Conservation (phyloP, 2,329 filamentous ascomycete species). For the Talaromyces marneffei region DNA sequence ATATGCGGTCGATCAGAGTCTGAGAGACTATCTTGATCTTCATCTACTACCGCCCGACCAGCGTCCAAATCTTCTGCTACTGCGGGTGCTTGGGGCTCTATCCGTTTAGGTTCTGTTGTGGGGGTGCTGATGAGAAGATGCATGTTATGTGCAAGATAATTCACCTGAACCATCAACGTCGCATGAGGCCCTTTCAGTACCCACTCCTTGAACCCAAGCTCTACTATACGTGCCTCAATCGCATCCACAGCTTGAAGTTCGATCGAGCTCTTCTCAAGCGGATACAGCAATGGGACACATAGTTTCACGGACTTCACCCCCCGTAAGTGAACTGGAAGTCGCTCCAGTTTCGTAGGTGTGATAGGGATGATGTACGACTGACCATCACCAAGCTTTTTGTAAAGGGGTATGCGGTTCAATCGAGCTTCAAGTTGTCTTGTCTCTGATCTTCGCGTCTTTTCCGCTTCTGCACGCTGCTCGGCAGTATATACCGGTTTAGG, state of each 20-base stretch:
- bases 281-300: constrained; percentile 65
- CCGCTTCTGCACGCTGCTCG: constrained; percentile 58
- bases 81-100: neutral
- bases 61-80: neutral
- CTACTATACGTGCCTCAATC: constrained; percentile 56
- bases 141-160: constrained; percentile 67
- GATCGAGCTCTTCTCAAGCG: constrained; percentile 61
- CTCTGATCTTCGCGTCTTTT: constrained; percentile 59
- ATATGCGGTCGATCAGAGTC: constrained; percentile 57
- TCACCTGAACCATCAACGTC: constrained; percentile 67
- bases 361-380: constrained; percentile 65
- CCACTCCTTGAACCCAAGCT: constrained; percentile 59
- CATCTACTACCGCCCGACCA: neutral
- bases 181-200: constrained; percentile 53
- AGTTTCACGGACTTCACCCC: constrained; percentile 60
- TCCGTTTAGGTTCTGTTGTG: neutral
- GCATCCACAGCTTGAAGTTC: constrained; percentile 60
- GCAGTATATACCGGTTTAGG: constrained; percentile 41
- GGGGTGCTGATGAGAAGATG: constrained; percentile 59
- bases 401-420: constrained; percentile 61
- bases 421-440: constrained; percentile 68
- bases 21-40: neutral
- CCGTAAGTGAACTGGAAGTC: constrained; percentile 58
- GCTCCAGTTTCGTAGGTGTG: constrained; percentile 55
- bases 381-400: constrained; percentile 64